These are phyloP conservation scores for Exophiala alcalophila DNA, from an alignment of 2,329 filamentous ascomycete genomes.

Conservation along the genomic window DNA sequence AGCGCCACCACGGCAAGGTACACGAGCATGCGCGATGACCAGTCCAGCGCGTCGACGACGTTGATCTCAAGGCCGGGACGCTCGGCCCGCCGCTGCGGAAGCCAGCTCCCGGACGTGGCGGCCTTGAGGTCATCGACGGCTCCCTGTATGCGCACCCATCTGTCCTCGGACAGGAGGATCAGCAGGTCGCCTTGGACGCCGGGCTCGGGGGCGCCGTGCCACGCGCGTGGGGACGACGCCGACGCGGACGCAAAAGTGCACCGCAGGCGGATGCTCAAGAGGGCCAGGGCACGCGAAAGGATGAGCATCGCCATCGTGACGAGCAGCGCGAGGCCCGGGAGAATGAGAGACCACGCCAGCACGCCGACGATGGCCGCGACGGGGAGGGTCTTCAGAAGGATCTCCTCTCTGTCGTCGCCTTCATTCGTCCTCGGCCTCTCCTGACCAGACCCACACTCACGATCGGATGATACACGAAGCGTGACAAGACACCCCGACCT, in stretches of 20 bases:
- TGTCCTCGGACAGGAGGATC: constrained; percentile 53
- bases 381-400: background rate
- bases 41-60: constrained; percentile 37
- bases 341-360: background rate
- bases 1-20: constrained; percentile 57
- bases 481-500: constrained; percentile 51
- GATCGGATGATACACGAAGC: constrained; percentile 32
- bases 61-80: constrained; percentile 51
- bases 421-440: no score
- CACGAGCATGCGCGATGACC: constrained; percentile 54
- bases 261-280: constrained; percentile 56
- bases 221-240: constrained; percentile 34
- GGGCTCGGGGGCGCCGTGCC: constrained; percentile 40
- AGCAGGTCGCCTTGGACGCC: constrained; percentile 48
- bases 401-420: no score
- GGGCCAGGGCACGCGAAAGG: constrained; percentile 55
- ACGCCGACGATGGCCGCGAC: background rate
- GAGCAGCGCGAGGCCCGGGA: constrained; percentile 46
- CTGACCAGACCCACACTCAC: background rate
- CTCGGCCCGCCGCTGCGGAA: no score
- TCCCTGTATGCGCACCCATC: constrained; percentile 54
- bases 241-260: no score
- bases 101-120: constrained; percentile 57
- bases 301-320: constrained; percentile 50
- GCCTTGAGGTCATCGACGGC: constrained; percentile 57